Conservation (phyloP, 192 early-diverging fungal species). For the Dissophora ornata region DNA sequence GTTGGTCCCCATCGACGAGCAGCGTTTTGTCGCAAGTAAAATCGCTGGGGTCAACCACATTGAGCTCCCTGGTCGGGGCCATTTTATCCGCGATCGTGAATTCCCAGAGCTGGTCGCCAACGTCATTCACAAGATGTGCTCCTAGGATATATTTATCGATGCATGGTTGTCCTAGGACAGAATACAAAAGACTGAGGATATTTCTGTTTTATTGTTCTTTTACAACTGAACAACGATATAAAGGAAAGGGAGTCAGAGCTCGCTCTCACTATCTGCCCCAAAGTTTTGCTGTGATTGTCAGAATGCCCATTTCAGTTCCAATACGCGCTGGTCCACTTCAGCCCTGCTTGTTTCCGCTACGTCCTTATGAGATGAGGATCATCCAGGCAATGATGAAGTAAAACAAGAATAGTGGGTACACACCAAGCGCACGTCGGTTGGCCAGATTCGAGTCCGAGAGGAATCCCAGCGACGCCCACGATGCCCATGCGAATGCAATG, state of each 20-base stretch:
- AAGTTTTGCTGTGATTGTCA: slow-evolving; percentile 2
- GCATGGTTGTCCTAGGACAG: too few species aligned
- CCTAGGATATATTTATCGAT: not conserved
- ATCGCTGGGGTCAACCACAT: slow-evolving; percentile 43
- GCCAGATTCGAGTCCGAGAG: slow-evolving; percentile 87
- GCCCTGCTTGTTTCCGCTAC: not conserved
- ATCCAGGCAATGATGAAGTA: slow-evolving; percentile 97
- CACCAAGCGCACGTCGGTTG: slow-evolving; percentile 85
- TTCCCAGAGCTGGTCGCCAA: slow-evolving; percentile 56
- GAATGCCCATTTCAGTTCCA: too few species aligned
- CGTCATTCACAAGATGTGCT: slow-evolving; percentile 36
- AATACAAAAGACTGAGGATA: not conserved
- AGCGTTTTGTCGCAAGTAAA: slow-evolving; percentile 52
- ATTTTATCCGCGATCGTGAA: slow-evolving; percentile 38
- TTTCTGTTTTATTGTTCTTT: slow-evolving; percentile 5
- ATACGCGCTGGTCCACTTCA: too few species aligned
- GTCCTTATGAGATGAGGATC: slow-evolving; percentile 78
- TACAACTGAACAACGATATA: too few species aligned
- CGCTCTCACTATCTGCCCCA: not conserved
- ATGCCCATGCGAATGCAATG: slow-evolving; percentile 88
- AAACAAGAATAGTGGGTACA: slow-evolving; percentile 96
- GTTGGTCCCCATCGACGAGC: slow-evolving; percentile 56
- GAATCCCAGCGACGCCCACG: slow-evolving; percentile 95
- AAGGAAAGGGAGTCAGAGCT: not conserved
- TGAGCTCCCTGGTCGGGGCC: slow-evolving; percentile 53